phyloP scores from a whole-genome alignment of 768 basidiomycete species.

The Rhodotorula kratochvilovae region DNA sequence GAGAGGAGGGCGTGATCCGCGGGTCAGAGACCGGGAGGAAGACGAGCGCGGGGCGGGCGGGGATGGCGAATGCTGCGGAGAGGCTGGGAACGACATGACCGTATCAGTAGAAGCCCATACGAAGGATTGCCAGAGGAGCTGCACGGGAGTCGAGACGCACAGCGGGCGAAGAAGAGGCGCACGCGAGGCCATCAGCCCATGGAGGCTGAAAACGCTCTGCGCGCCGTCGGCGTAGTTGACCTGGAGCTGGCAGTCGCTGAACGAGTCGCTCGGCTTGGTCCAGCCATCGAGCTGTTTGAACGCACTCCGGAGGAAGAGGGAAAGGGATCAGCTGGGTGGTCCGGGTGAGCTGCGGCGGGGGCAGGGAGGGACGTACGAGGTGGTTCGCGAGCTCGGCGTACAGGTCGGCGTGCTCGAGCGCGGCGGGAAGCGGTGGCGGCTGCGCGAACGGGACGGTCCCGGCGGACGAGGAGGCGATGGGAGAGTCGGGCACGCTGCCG shows the following conservation, averaged over 20 bases:
- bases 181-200: conserved; percentile 15
- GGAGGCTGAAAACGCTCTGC: neutral
- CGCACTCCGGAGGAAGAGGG: too few species aligned
- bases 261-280: neutral
- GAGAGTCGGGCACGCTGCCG: neutral
- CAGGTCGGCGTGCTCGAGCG: neutral
- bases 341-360: neutral
- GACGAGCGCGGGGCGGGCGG: neutral
- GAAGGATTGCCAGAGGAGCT: too few species aligned
- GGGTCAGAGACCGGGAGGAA: conserved; percentile 10
- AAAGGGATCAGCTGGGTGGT: neutral
- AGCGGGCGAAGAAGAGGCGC: conserved; percentile 3
- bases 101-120: too few species aligned
- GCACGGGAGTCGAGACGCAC: neutral
- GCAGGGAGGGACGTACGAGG: neutral
- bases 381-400: conserved; percentile 10
- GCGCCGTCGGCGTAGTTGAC: neutral
- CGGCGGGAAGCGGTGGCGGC: neutral
- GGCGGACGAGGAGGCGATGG: neutral
- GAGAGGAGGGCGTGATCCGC: neutral
- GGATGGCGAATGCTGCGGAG: neutral
- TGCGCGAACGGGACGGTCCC: neutral
- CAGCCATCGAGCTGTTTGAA: neutral
- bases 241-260: conserved; percentile 2
- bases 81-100: neutral